Base-by-base conservation (phyloP, 345 rosid species). In the Gossypium mustelinum region DNA sequence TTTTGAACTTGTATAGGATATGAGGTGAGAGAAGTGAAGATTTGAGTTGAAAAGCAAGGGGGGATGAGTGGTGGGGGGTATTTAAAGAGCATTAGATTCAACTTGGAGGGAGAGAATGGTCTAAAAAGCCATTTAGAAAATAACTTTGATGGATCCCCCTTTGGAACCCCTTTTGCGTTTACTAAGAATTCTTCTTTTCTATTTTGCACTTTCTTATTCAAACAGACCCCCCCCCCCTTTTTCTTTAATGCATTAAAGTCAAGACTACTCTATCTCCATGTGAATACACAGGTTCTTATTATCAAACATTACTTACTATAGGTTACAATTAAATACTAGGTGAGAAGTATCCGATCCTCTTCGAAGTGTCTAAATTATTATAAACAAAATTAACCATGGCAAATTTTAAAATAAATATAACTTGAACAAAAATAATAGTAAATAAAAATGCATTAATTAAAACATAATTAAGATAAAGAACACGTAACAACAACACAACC, bases 81-180 rank as follows among this genome's bases (percentile, higher is more conserved):
- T 85, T 82, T 78, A 89, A 79, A 86, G 85, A 73, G 66, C 72
- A 29, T 11, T 45, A 69, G 77, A 71, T 78, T 78, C 84, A 82
- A 78, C 65, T 76, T 79, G 84, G 20, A 48, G 79, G 84, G 58
- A 78, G 69, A 74, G 84, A 83, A 84, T 80, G 76, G 76, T 77
- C 77, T 74, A 56, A 18, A 79, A 80, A 76, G 2, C 79, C 44
- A 61, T 57, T 80, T 70, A 70, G 87, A 86, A 81, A 85, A 86
- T 81, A 80, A 89, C 86, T 87, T 81, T 70, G 54, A 58, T 72
- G 39, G 63, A 75, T 75, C 77, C 34, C 60, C 12, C 58, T 1
- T 52, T 64, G 9, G 13, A 18, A 12, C 29, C 45, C 59, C 68
- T 64, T 39, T 74, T 60, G 10, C 2, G 8, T 57, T n/a, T 59